These are phyloP conservation scores for Mycosphaerella sp. DNA, from an alignment of 2,329 filamentous ascomycete genomes.

Conservation along the genomic window DNA sequence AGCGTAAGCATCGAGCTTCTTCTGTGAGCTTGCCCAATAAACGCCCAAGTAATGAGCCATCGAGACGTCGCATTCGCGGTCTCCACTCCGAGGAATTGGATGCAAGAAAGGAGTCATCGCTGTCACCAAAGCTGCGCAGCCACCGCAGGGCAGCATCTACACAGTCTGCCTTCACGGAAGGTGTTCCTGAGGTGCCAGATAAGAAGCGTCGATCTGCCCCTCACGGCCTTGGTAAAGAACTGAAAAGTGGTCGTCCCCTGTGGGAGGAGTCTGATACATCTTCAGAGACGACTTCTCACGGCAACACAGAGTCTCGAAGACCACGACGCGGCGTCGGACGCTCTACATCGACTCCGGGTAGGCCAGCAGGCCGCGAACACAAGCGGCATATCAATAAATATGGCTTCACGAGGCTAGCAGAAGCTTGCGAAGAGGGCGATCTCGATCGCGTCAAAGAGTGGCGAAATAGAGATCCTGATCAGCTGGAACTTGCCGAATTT, in stretches of 20 bases:
- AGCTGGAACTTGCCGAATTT: conserved; percentile 84
- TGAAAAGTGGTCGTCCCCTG: conserved; percentile 32
- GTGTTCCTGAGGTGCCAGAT: conserved; percentile 34
- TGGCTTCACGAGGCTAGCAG: conserved; percentile 82
- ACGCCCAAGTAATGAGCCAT: conserved; percentile 27
- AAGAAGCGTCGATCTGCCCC: conserved; percentile 44
- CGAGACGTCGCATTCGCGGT: conserved; percentile 25
- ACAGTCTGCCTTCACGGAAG: conserved; percentile 53
- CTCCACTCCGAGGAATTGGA: conserved; percentile 27
- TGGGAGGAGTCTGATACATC: conserved; percentile 58
- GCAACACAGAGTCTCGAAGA: conserved; percentile 51
- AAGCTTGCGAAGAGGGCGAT: conserved; percentile 80
- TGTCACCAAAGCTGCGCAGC: conserved; percentile 52
- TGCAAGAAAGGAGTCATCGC: conserved; percentile 42
- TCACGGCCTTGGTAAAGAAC: conserved; percentile 37
- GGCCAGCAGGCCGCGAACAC: conserved; percentile 52
- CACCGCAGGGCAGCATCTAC: conserved; percentile 61
- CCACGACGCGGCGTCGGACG: conserved; percentile 52
- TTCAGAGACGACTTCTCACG: conserved; percentile 46
- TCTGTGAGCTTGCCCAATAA: conserved; percentile 32
- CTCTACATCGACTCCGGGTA: conserved; percentile 46
- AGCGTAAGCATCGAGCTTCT: conserved; percentile 35
- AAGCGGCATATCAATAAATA: conserved; percentile 90
- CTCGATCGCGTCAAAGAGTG: conserved; percentile 70
- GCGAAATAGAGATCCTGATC: conserved; percentile 71